A percentile compares a stretch with the other conserved stretches of the same genome.
Conservation (phyloP, 2,329 filamentous ascomycete species). For the Talaromyces piceae region DNA sequence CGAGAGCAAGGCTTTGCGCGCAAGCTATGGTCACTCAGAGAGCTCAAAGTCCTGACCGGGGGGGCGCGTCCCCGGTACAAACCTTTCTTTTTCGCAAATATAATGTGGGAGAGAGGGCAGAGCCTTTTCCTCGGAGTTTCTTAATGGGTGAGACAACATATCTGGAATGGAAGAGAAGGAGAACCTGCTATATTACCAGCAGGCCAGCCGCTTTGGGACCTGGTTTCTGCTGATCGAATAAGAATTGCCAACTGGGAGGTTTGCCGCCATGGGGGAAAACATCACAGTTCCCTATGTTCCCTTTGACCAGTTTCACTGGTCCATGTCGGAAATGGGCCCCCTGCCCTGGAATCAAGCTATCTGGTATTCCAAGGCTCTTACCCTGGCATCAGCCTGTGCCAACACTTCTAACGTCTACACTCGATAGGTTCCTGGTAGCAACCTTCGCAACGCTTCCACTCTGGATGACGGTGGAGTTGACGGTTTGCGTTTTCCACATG, state of each 20-base stretch:
- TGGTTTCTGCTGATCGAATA: not conserved
- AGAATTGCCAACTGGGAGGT: not conserved
- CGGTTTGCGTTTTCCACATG: conserved; percentile 14
- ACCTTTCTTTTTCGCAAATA: no score
- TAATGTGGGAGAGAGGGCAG: no score
- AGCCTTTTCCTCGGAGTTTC: no score
- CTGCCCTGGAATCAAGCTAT: conserved; percentile 10
- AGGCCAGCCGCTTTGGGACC: not conserved
- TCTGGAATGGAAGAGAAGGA: not conserved
- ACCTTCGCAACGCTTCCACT: conserved; percentile 8
- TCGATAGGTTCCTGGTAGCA: conserved; percentile 8
- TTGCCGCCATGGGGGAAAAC: conserved; percentile 2
- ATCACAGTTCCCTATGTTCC: conserved; percentile 11
- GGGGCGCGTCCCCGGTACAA: no score
- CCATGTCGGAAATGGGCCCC: not conserved
- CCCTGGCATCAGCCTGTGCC: not conserved
- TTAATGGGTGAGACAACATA: not conserved
- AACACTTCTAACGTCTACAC: not conserved
- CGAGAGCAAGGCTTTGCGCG: no score
- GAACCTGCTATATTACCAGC: not conserved
- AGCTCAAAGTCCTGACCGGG: no score
- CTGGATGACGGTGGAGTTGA: conserved; percentile 15
- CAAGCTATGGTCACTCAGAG: no score
- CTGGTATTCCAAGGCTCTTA: conserved; percentile 8
- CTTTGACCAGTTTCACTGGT: conserved; percentile 5